Base-by-base conservation (phyloP, 1,284 basidiomycete species). In the Malassezia globosa region DNA sequence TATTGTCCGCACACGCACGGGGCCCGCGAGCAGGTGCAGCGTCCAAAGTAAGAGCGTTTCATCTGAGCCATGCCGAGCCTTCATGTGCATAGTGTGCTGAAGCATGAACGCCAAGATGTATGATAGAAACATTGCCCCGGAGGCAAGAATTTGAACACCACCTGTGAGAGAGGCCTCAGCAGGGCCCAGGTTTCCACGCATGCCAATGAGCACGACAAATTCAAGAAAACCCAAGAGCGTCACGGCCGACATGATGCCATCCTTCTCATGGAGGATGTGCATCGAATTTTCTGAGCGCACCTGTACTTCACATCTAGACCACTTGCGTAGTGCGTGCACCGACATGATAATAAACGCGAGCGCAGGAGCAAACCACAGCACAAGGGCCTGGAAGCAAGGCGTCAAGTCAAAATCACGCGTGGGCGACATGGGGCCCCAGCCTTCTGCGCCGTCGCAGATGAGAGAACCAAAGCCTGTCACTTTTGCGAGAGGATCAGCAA, bases 41-140 rank as follows among this genome's bases (percentile, higher is more conserved):
- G 88, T 84, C 83, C 85, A 92, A 73, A 87, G 89, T 42, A 92
- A 73, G 19, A 95, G 78, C 23, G 89, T 73, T 19, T 81, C 71
- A 0, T 84, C 78, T 0, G 87, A 89, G 0, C 88, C 84, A 7
- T 79, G 78, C 13, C 82, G 79, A 0, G 81, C 79, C n/a, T 82
- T 81, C 33, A 79, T 80, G 71, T 94, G 87, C 63, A 87, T 88
- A 54, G 79, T 39, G 65, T 68, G 52, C 61, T 57, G 61, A 6
- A 70, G 48, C 2, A 67, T 52, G 21, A 74, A 18, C 16, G 70
- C 52, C 7, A 73, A 52, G 5, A 65, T 37, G 49, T 67, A 69
- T 27, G 56, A 56, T 14, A 57, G 42, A 7, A 56, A 26, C 16
- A 37, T 43, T 6, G 39, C 38, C 41, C 21, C 24, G 47, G 49